A percentile compares a stretch with the other conserved stretches of the same genome.
These are phyloP conservation scores for Botrytis tulipae DNA, from an alignment of 2,329 filamentous ascomycete genomes.

Conservation along the genomic window DNA sequence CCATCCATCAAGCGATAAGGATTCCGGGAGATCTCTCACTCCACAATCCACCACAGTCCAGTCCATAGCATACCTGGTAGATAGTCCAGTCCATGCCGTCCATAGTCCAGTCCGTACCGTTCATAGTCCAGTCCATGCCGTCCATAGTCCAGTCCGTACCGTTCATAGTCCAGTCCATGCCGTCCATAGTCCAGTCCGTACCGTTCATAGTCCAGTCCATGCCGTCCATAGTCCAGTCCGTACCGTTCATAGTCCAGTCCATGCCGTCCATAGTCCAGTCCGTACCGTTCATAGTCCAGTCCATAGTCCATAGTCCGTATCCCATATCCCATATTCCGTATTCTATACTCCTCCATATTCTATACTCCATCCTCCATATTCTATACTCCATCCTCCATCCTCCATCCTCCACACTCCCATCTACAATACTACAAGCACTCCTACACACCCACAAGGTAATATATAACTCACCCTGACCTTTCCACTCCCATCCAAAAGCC, in stretches of 20 bases:
- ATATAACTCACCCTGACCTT: not conserved
- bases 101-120: not conserved
- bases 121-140: not conserved
- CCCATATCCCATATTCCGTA: not conserved
- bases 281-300: not conserved
- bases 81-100: too few relatives aligned
- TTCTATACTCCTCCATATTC: too few relatives aligned
- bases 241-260: not conserved
- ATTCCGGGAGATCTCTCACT: conserved; percentile 3
- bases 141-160: not conserved
- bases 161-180: not conserved
- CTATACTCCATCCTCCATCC: not conserved
- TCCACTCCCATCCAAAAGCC: not conserved
- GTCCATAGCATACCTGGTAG: too few relatives aligned
- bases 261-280: not conserved
- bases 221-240: not conserved
- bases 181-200: not conserved
- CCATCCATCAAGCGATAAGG: not conserved
- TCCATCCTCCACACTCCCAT: not conserved
- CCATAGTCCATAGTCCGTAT: not conserved
- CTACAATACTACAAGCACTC: not conserved
- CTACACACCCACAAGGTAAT: not conserved
- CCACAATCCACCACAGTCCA: not conserved
- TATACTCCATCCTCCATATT: not conserved
- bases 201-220: too few relatives aligned